A percentile compares a stretch with the other conserved stretches of the same genome.
These are phyloP conservation scores for Arachis hypogaea DNA, from an alignment of 306 rosid species.

Conservation along the genomic window DNA sequence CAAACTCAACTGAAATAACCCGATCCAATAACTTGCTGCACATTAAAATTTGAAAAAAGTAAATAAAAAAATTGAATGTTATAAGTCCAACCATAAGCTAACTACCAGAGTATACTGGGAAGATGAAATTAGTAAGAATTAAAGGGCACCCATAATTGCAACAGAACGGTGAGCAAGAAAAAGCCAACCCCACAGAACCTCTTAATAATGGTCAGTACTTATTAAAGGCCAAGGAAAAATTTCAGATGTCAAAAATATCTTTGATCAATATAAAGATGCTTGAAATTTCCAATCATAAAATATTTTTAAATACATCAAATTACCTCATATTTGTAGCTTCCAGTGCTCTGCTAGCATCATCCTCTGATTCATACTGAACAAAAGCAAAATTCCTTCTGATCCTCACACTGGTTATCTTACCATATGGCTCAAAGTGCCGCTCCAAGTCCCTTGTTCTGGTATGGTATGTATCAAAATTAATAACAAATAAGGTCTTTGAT, in stretches of 20 bases:
- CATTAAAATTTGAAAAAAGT: conserved; percentile 1
- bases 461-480: conserved; percentile 87
- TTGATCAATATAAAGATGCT: not conserved
- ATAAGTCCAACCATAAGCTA: conserved; percentile 10
- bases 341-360: conserved; percentile 92
- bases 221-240: not conserved
- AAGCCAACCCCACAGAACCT: conserved; percentile 7
- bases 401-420: conserved; percentile 88
- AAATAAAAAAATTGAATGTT: conserved; percentile 23
- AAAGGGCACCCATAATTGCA: conserved; percentile 12
- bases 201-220: conserved; percentile 3
- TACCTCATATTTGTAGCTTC: conserved; percentile 93
- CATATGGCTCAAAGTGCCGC: conserved; percentile 97
- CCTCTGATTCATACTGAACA: conserved; percentile 91
- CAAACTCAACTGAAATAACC: conserved; percentile 92
- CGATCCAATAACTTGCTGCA: conserved; percentile 95
- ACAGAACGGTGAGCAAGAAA: not conserved
- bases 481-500: conserved; percentile 91
- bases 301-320: conserved; percentile 20
- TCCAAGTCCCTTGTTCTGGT: conserved; percentile 96
- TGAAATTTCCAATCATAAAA: conserved; percentile 6
- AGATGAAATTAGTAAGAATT: not conserved
- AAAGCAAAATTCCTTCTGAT: conserved; percentile 95
- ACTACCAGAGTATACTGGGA: conserved; percentile 15
- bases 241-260: conserved; percentile 16